Conservation (phyloP, 352 stramenopile genomes). For the Elongisporangium prolatum region DNA sequence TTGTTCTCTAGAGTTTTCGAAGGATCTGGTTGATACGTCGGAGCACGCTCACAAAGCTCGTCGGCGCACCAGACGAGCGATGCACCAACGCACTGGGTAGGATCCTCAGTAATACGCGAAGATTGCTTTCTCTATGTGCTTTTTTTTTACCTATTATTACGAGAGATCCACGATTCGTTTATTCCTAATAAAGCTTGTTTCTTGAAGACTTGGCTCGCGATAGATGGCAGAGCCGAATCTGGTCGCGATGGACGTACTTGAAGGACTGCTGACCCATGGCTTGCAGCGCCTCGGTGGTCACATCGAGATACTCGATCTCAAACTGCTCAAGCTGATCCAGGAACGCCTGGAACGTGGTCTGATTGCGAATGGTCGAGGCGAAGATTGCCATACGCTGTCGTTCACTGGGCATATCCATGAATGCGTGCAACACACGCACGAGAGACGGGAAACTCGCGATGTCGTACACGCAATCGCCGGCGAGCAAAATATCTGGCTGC, state of each 20-base stretch:
- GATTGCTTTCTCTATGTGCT: not conserved
- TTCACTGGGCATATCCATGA: slow-evolving; percentile 23
- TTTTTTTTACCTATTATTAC: not conserved
- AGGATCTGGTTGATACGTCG: not conserved
- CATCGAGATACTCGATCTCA: slow-evolving; percentile 59
- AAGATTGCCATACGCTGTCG: slow-evolving; percentile 56
- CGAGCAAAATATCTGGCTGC: slow-evolving; percentile 51
- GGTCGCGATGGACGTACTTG: slow-evolving; percentile 54
- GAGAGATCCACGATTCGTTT: too few species aligned
- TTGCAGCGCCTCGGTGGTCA: slow-evolving; percentile 34
- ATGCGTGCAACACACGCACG: slow-evolving; percentile 50
- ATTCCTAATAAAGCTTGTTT: not conserved
- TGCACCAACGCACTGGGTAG: not conserved
- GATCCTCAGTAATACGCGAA: too few species aligned
- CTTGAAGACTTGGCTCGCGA: slow-evolving; percentile 12
- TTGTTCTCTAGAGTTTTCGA: not conserved
- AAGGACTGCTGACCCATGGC: slow-evolving; percentile 44
- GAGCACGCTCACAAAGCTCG: not conserved
- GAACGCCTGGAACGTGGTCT: slow-evolving; percentile 71
- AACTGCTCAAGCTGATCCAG: slow-evolving; percentile 48
- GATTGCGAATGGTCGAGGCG: slow-evolving; percentile 70
- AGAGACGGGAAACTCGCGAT: slow-evolving; percentile 50
- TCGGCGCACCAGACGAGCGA: not conserved
- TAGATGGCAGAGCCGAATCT: slow-evolving; percentile 66
- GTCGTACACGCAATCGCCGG: slow-evolving; percentile 78